A percentile compares a stretch with the other conserved stretches of the same genome.
phyloP scores from a whole-genome alignment of 2,329 filamentous ascomycete species.

The Immersiporthe knoxdaviesiana region DNA sequence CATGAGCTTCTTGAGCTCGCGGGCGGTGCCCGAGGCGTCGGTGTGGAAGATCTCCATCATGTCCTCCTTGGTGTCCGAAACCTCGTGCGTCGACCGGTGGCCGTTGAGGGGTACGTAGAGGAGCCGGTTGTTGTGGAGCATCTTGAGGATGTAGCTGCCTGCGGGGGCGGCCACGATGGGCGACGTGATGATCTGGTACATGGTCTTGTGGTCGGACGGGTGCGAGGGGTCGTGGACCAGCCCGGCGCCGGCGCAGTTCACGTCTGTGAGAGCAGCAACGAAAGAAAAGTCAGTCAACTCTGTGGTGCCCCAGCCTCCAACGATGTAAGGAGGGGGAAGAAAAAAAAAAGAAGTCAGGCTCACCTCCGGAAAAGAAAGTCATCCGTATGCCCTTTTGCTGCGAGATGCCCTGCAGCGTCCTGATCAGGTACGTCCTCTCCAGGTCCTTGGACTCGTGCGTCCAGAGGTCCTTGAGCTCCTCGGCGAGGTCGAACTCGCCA shows the following conservation, averaged over 20 bases:
- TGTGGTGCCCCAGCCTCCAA: not conserved
- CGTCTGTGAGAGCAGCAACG: conserved; percentile 52
- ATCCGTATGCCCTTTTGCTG: conserved; percentile 95
- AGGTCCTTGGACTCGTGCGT: conserved; percentile 98
- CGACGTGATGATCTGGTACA: conserved; percentile 97
- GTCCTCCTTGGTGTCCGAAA: conserved; percentile 95
- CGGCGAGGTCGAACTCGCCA: conserved; percentile 90
- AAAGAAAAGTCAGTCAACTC: conserved; percentile 21
- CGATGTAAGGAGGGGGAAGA: not conserved
- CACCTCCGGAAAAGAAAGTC: conserved; percentile 91
- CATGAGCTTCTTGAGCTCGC: conserved; percentile 92
- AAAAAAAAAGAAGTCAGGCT: conserved; percentile 35
- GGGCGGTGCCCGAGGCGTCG: conserved; percentile 80
- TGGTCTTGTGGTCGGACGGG: conserved; percentile 94
- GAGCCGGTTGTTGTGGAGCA: conserved; percentile 93
- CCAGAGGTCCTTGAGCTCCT: conserved; percentile 96
- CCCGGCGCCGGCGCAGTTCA: conserved; percentile 89
- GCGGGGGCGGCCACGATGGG: conserved; percentile 90
- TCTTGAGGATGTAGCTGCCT: conserved; percentile 82
- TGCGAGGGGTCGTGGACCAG: conserved; percentile 92
- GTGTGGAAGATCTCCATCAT: conserved; percentile 99
- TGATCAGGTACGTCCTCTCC: conserved; percentile 93
- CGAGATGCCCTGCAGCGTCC: conserved; percentile 91
- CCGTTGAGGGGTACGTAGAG: conserved; percentile 92
- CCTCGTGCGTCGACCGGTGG: conserved; percentile 70